A percentile compares a stretch with the other conserved stretches of the same genome.
Evolutionary conservation across 2,329 filamentous ascomycete species (phyloP).

Genomic region (Pseudocercospora eumusae): DNA sequence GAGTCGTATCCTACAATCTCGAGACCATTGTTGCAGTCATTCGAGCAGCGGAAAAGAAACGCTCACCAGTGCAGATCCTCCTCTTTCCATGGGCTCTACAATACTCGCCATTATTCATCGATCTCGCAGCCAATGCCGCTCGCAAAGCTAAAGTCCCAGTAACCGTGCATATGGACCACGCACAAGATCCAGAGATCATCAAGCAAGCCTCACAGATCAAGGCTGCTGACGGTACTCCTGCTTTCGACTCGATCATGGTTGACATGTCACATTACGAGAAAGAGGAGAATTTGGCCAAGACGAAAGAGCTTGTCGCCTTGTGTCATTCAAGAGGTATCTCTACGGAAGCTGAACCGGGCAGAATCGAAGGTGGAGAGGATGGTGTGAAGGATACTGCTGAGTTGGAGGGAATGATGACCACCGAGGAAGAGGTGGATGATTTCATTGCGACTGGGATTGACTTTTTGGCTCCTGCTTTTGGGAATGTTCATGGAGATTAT

Average conservation of each 20-base stretch:
- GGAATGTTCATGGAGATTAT: conserved; percentile 75
- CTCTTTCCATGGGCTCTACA: conserved; percentile 74
- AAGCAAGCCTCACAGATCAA: conserved; percentile 30
- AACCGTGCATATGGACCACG: conserved; percentile 52
- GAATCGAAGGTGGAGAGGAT: conserved; percentile 74
- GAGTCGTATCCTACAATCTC: conserved; percentile 51
- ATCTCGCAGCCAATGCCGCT: conserved; percentile 49
- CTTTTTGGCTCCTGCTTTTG: conserved; percentile 73
- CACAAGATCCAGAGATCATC: conserved; percentile 46
- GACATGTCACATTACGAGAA: conserved; percentile 75
- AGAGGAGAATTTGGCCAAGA: conserved; percentile 67
- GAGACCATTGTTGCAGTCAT: conserved; percentile 70
- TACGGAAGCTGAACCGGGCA: conserved; percentile 69
- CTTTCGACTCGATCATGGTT: conserved; percentile 73
- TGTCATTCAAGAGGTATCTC: conserved; percentile 67
- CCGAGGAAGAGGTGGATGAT: conserved; percentile 67
- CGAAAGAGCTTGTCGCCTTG: conserved; percentile 62
- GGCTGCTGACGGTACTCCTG: conserved; percentile 44
- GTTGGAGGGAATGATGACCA: conserved; percentile 65
- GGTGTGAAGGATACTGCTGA: conserved; percentile 66
- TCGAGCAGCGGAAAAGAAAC: conserved; percentile 66
- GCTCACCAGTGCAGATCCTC: conserved; percentile 68
- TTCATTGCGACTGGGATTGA: conserved; percentile 73
- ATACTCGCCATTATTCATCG: conserved; percentile 59
- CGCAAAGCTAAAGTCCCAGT: conserved; percentile 47